Evolutionary conservation across 2,329 filamentous ascomycete genomes (phyloP), one percentile per base, ranked within the genome.

Genomic region (Claviceps capensis): DNA sequence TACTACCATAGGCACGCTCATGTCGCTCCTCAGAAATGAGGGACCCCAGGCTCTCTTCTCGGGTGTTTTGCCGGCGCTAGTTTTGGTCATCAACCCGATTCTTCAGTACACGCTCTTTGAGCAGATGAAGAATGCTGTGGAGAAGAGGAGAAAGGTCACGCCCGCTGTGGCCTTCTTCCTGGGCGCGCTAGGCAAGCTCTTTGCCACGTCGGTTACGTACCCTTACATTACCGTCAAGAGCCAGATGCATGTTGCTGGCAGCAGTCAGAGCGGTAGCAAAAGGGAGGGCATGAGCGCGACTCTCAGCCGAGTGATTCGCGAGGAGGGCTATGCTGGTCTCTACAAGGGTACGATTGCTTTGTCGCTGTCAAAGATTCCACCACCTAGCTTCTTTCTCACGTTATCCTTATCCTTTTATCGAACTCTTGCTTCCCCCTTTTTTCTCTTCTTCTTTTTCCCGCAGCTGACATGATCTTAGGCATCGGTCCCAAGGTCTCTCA

Each of bases 201-300:
- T 96, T 55, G 93, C 93, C 23, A 98, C 93, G 2, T 82, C 77
- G 55, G 86, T 97, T 62, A 98, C 93, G 5, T 98, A 98, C 69
- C 93, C 93, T 11, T 98, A 98, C 67, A 97, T 98, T 67, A 98
- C 93, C 4, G 86, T 98, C 62, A 98, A 98, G 82, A 95, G 89
- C 70, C 82, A 88, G 66, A 95, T 95, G 82, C 93, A 98, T 67
- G 88, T 98, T 55, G 88, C 90, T 30, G 82, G 78, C 56, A 52
- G 53, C 50, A 52, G 50, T 47, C 82, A 81, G 62, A 82, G 82
- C 56, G 9, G 30, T 11, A 78, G 79, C n/a, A 82, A 82, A 57
- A 85, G 85, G 69, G 86, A 94, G 70, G 86, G 85, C 59, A 85
- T 96, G 77, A 76, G 83, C 50, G 78, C 82, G 58, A 86, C 83